Evolutionary conservation across 768 basidiomycete genomes (phyloP).

Genomic region (Collybia nuda): DNA sequence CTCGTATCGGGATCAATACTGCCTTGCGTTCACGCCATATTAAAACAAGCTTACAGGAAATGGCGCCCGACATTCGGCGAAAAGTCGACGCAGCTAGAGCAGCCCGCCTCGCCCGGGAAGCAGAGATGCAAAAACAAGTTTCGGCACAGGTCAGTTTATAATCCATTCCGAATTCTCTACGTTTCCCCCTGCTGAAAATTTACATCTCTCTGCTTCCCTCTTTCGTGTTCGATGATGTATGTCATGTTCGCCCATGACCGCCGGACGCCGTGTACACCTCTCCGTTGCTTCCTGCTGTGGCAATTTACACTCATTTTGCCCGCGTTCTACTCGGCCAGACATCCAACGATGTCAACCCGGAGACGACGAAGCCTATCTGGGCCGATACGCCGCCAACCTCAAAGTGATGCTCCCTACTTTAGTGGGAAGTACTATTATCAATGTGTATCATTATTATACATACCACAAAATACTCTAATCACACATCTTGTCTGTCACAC

Average conservation of each 20-base stretch:
- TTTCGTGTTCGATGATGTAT: neutral
- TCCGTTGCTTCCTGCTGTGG: slow-evolving; percentile 4
- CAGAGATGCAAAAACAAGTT: slow-evolving; percentile 49
- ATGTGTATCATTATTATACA: neutral
- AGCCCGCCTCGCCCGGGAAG: slow-evolving; percentile 52
- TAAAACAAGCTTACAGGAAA: slow-evolving; percentile 36
- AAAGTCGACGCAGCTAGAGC: slow-evolving; percentile 62
- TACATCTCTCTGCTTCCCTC: neutral
- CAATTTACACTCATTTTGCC: slow-evolving; percentile 2
- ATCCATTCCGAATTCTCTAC: too few species aligned
- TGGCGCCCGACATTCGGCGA: slow-evolving; percentile 64
- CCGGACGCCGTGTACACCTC: too few species aligned
- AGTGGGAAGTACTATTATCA: too few species aligned
- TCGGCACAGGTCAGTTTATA: slow-evolving; percentile 48
- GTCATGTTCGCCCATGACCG: neutral
- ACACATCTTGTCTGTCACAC: neutral
- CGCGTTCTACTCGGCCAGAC: slow-evolving; percentile 15
- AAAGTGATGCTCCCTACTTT: slow-evolving; percentile 12
- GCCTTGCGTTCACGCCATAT: neutral
- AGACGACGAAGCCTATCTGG: slow-evolving; percentile 43
- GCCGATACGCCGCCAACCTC: slow-evolving; percentile 25
- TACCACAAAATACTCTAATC: slow-evolving; percentile 10
- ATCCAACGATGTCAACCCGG: slow-evolving; percentile 28
- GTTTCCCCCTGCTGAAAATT: neutral
- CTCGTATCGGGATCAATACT: neutral